Evolutionary conservation across 257 asterid genomes (phyloP), one percentile per base, ranked within the genome.

Genomic region (Marsdenia floribunda): DNA sequence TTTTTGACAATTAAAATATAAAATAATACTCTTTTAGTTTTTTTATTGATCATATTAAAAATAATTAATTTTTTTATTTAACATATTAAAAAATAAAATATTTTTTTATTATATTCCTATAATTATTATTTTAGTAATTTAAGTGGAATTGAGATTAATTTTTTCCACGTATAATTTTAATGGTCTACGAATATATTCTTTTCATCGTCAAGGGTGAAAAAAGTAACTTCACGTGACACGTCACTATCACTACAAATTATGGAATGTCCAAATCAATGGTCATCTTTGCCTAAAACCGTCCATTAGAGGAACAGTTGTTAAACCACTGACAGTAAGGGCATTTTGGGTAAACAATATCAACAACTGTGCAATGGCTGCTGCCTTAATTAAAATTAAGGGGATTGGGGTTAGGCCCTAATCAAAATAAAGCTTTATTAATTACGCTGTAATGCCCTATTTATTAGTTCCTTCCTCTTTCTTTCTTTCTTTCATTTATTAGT

Each of bases 161-260:
- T 29, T 29, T 29, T 29, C 33, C 33, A 29, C 33, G 33, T 29
- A 29, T 29, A 29, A 29, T 0, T 29, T 29, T 29, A 29, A 29
- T 29, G 33, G 33, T 29, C 33, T 29, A 29, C 33, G 33, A 54
- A 50, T 14, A 52, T 14, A 52, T 52, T 6, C 0, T 38, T 11
- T 35, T 13, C 21, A 40, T 21, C 16, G 5, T 13, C 19, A 8
- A 29, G 90, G 90, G 79, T 1, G 55, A 76, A 70, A 77, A 21
- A 5, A 1, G 92, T 79, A 79, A 79, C 54, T 50, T 33, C 22
- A 21, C 3, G 3, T 2, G 44, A 24, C 79, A 54, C 4, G 80
- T 89, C 88, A 7, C 85, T 89, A 22, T 89, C 92, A 54, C 75
- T 26, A 68, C 78, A 91, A 91, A 85, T 90, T 78, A 61, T 75